These are phyloP conservation scores for Heterobasidion occidentale DNA, from an alignment of 1,284 basidiomycete genomes.

Conservation along the genomic window DNA sequence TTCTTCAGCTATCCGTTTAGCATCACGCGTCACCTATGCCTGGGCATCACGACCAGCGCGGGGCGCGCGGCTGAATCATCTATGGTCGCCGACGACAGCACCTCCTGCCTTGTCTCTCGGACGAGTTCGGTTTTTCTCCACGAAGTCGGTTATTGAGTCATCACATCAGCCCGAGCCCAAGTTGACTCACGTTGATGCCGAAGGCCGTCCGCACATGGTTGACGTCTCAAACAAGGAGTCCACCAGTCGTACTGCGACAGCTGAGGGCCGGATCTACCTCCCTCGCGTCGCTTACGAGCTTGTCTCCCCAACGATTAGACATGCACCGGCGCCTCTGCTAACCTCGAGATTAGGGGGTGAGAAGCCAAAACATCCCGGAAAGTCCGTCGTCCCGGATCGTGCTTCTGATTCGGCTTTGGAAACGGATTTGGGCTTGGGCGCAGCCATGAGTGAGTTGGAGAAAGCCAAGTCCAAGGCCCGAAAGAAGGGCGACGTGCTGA, in stretches of 20 bases:
- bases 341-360: background rate
- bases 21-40: background rate
- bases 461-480: conserved; percentile 40
- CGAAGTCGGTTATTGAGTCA: background rate
- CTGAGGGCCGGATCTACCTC: conserved; percentile 70
- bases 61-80: background rate
- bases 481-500: conserved; percentile 71
- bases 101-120: background rate
- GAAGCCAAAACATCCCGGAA: background rate
- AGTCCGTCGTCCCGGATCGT: too few relatives aligned
- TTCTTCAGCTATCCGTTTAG: background rate
- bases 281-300: conserved; percentile 59
- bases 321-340: background rate
- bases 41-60: background rate
- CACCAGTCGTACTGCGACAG: conserved; percentile 70
- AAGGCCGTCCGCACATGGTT: conserved; percentile 75
- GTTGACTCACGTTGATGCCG: conserved; percentile 65
- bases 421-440: background rate
- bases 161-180: conserved; percentile 10
- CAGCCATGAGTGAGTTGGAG: conserved; percentile 13
- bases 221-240: conserved; percentile 61
- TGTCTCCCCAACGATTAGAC: conserved; percentile 28
- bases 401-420: too few relatives aligned
- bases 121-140: background rate
- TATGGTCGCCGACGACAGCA: background rate